Evolutionary conservation across 1,139 yeast species (phyloP).

Genomic region (Blastobotrys indianensis): DNA sequence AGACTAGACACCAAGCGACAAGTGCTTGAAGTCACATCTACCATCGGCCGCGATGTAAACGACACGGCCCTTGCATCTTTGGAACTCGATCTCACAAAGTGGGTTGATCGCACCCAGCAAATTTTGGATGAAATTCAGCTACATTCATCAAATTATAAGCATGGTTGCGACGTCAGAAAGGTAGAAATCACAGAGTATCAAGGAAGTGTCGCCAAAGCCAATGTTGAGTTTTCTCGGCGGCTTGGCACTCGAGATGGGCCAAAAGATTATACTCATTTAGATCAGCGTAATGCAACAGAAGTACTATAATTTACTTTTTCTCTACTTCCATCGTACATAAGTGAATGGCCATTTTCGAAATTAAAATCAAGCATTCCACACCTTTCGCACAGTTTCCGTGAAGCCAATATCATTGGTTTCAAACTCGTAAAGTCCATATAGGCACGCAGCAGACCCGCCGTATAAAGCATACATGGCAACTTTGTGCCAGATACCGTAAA

Average conservation of each 20-base stretch:
- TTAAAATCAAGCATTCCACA: conserved; percentile 37
- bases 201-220: too few relatives aligned
- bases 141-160: too few relatives aligned
- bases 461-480: conserved; percentile 59
- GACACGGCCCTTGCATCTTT: conserved; percentile 17
- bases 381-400: conserved; percentile 36
- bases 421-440: conserved; percentile 76
- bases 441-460: conserved; percentile 62
- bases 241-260: too few relatives aligned
- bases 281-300: too few relatives aligned
- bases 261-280: too few relatives aligned
- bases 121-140: not conserved
- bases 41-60: conserved; percentile 22
- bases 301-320: not conserved
- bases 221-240: too few relatives aligned
- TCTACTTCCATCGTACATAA: not conserved
- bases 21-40: conserved; percentile 20
- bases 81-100: conserved; percentile 9
- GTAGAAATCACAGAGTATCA: too few relatives aligned
- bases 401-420: conserved; percentile 72
- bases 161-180: too few relatives aligned
- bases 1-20: conserved; percentile 23
- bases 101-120: conserved; percentile 10
- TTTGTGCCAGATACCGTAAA: conserved; percentile 66
- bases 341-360: not conserved